These are phyloP conservation scores for Tagetes erecta DNA, from an alignment of 129 eudicot species.

Conservation along the genomic window DNA sequence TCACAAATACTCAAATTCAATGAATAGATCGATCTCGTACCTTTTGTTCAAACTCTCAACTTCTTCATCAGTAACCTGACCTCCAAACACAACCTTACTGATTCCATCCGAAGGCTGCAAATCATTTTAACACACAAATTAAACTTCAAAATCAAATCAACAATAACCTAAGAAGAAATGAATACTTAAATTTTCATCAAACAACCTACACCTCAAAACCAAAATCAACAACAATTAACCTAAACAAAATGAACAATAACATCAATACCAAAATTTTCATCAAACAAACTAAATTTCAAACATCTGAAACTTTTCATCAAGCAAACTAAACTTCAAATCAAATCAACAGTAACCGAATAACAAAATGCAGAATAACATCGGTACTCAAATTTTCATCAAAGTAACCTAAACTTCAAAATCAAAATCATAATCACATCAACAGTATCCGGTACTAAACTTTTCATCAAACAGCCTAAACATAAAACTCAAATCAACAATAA, in stretches of 20 bases:
- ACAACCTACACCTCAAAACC: too few relatives aligned
- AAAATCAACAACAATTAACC: too few relatives aligned
- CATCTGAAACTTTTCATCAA: too few relatives aligned
- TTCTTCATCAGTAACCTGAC: constrained; percentile 95
- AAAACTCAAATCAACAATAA: too few relatives aligned
- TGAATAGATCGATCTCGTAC: constrained; percentile 37
- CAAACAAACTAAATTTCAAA: too few relatives aligned
- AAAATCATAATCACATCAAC: too few relatives aligned
- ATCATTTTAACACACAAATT: not conserved
- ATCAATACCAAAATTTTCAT: not conserved
- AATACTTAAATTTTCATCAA: not conserved
- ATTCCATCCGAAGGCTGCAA: constrained; percentile 96
- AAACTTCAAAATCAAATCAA: not conserved
- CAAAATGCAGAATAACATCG: not conserved
- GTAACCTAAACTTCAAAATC: too few relatives aligned
- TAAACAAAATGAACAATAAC: not conserved
- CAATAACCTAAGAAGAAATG: not conserved
- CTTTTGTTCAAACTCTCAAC: constrained; percentile 83
- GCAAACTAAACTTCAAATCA: not conserved
- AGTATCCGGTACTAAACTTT: too few relatives aligned
- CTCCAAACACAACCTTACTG: constrained; percentile 92
- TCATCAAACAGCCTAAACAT: too few relatives aligned
- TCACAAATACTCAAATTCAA: too few relatives aligned
- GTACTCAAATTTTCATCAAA: not conserved
- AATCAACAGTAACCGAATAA: not conserved